Conservation (phyloP, 306 rosid species). For the Prunus persica region DNA sequence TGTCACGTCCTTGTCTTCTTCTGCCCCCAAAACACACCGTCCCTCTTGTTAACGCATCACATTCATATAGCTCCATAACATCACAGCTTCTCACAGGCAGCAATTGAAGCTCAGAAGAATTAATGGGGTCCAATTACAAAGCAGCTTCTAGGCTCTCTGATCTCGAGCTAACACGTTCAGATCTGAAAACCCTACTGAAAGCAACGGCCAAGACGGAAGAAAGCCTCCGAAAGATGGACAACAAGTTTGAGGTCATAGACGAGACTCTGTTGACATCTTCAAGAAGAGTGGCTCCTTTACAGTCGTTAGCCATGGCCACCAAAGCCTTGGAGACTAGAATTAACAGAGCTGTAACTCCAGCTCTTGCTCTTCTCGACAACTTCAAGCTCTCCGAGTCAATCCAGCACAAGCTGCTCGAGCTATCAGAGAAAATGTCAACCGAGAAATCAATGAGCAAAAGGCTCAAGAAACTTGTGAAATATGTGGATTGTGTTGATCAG, state of each 20-base stretch:
- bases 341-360: conserved; percentile 70
- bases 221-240: conserved; percentile 45
- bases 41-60: not conserved
- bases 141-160: conserved; percentile 28
- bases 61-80: not conserved
- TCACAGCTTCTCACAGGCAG: too few relatives aligned
- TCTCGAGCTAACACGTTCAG: conserved; percentile 54
- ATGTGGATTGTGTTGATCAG: conserved; percentile 56
- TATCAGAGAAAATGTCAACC: conserved; percentile 34
- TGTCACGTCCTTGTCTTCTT: conserved; percentile 32
- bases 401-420: conserved; percentile 43
- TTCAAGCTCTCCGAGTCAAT: conserved; percentile 58
- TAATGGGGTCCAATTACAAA: conserved; percentile 35
- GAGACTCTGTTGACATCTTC: conserved; percentile 46
- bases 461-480: conserved; percentile 44
- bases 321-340: conserved; percentile 79
- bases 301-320: conserved; percentile 68
- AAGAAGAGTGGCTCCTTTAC: conserved; percentile 60
- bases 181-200: conserved; percentile 45
- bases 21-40: conserved; percentile 19
- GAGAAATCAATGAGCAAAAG: conserved; percentile 32
- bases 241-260: conserved; percentile 42
- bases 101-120: not conserved
- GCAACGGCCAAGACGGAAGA: conserved; percentile 42
- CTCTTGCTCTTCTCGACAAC: conserved; percentile 49